A percentile compares a stretch with the other conserved stretches of the same genome.
Evolutionary conservation across 1,284 basidiomycete genomes (phyloP).

Genomic region (Microbotryum scabiosae): DNA sequence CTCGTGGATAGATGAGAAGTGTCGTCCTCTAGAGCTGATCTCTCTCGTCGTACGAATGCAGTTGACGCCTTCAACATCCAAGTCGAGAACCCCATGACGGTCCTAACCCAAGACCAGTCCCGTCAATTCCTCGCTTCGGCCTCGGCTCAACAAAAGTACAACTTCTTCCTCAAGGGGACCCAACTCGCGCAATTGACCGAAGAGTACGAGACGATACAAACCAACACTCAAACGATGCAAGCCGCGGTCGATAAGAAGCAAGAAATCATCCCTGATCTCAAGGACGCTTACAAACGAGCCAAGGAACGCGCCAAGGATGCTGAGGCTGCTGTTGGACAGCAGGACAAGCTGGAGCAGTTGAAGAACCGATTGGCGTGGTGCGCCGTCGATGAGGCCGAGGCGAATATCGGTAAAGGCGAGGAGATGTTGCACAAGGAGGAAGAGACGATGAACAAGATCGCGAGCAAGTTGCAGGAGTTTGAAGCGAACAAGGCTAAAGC

Average conservation of each 20-base stretch:
- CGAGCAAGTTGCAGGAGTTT: constrained; percentile 41
- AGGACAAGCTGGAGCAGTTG: constrained; percentile 57
- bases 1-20: no score
- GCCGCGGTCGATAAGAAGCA: constrained; percentile 40
- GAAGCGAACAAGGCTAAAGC: neutral
- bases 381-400: constrained; percentile 59
- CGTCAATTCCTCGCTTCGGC: constrained; percentile 82
- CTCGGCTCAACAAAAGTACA: constrained; percentile 78
- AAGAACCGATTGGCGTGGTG: constrained; percentile 84
- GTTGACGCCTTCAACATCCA: constrained; percentile 80
- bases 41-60: neutral
- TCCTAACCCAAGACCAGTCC: constrained; percentile 46
- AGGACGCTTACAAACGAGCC: constrained; percentile 54
- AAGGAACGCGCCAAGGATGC: constrained; percentile 60
- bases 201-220: constrained; percentile 69
- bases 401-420: constrained; percentile 34
- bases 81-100: constrained; percentile 53
- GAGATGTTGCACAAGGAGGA: constrained; percentile 13
- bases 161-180: constrained; percentile 90
- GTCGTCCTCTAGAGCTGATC: no score
- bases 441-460: constrained; percentile 42
- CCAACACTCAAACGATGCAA: constrained; percentile 50
- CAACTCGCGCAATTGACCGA: constrained; percentile 79
- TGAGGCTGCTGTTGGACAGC: constrained; percentile 60
- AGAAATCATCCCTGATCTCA: constrained; percentile 64